Conservation (phyloP, 441 rosid genomes). For the Daphne laureola region DNA sequence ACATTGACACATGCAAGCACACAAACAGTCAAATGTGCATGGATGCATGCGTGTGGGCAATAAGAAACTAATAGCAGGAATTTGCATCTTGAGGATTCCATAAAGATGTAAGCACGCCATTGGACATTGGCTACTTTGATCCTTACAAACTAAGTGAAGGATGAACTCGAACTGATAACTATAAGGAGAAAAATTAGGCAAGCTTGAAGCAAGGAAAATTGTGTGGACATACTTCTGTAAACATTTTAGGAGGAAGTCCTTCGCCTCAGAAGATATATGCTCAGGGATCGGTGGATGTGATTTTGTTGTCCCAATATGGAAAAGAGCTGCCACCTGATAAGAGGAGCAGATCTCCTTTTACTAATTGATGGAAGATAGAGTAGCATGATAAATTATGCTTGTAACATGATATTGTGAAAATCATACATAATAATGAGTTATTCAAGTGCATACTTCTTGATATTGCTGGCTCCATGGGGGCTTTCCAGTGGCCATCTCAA, state of each 20-base stretch:
- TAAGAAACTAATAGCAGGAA: too few species aligned
- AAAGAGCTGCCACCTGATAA: constrained; percentile 66
- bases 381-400: constrained; percentile 4
- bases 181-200: neutral
- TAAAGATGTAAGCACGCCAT: constrained; percentile 1
- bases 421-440: constrained; percentile 9
- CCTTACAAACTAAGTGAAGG: neutral
- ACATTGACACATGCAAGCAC: too few species aligned
- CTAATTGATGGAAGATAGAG: constrained; percentile 13
- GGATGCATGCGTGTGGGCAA: too few species aligned
- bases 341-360: constrained; percentile 16
- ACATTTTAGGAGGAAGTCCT: constrained; percentile 58
- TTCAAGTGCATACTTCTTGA: constrained; percentile 52
- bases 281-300: constrained; percentile 77
- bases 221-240: constrained; percentile 39
- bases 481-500: constrained; percentile 84
- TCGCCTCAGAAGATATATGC: constrained; percentile 58
- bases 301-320: constrained; percentile 66
- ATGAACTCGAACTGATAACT: neutral
- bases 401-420: constrained; percentile 6
- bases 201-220: constrained; percentile 8
- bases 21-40: too few species aligned
- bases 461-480: constrained; percentile 86
- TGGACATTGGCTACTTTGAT: constrained; percentile 8
- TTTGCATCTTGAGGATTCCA: too few species aligned